These are phyloP conservation scores for Colletotrichum noveboracense DNA, from an alignment of 2,329 filamentous ascomycete species.

Conservation along the genomic window DNA sequence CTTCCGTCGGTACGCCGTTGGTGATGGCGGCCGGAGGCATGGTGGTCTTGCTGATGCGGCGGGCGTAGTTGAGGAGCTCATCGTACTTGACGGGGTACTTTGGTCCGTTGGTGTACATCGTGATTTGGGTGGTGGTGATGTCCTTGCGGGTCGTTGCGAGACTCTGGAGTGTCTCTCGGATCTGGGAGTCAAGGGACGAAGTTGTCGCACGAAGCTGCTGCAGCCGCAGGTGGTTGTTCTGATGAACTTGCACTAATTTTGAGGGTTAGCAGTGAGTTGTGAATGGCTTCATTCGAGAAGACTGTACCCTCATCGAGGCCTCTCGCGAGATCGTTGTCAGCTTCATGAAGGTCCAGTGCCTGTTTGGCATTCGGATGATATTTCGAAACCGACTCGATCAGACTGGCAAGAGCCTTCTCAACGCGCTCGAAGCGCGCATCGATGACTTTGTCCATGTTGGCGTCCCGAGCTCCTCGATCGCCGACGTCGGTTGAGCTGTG, in stretches of 20 bases:
- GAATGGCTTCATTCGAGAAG: not conserved
- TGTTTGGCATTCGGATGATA: constrained; percentile 77
- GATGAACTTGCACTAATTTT: constrained; percentile 70
- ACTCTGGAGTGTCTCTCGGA: constrained; percentile 72
- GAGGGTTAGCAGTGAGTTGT: not conserved
- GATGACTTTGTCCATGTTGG: constrained; percentile 65
- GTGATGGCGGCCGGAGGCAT: constrained; percentile 67
- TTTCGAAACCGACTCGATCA: constrained; percentile 82
- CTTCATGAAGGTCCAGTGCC: constrained; percentile 72
- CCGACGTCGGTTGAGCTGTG: not conserved
- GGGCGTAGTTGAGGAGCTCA: constrained; percentile 78
- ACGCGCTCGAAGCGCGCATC: constrained; percentile 69
- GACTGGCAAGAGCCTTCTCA: constrained; percentile 68
- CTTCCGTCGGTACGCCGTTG: constrained; percentile 37
- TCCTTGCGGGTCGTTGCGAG: constrained; percentile 77
- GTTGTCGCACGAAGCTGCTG: constrained; percentile 71
- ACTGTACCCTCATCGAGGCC: constrained; percentile 69
- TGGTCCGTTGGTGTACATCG: constrained; percentile 55
- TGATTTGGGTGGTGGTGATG: constrained; percentile 67
- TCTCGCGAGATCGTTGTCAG: constrained; percentile 70
- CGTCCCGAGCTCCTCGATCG: not conserved
- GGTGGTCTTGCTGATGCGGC: constrained; percentile 80
- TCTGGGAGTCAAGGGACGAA: constrained; percentile 70
- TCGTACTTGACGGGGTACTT: constrained; percentile 69
- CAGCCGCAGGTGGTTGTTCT: constrained; percentile 75